Percentiles rank a stretch among this genome's conserved stretches.
phyloP scores from a whole-genome alignment of 2,329 filamentous ascomycete genomes.

The Daldinia sp. region DNA sequence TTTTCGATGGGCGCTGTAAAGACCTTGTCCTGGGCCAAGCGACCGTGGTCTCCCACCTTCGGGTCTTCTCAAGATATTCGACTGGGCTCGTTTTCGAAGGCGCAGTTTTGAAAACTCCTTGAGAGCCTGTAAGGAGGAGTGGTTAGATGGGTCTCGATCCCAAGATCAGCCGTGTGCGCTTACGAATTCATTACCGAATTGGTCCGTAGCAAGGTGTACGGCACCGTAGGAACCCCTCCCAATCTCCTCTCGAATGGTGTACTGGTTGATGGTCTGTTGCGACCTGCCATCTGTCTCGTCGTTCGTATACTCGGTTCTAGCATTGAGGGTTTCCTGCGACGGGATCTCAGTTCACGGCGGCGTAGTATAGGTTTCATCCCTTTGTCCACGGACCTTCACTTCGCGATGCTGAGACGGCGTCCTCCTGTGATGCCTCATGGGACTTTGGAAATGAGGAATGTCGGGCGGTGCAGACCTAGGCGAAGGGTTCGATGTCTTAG shows the following conservation, averaged over 20 bases:
- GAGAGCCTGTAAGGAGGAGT: conserved; percentile 74
- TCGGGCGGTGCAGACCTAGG: conserved; percentile 59
- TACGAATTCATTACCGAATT: conserved; percentile 94
- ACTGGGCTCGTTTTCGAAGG: conserved; percentile 89
- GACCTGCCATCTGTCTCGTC: conserved; percentile 83
- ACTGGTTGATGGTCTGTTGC: conserved; percentile 93
- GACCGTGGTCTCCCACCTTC: conserved; percentile 58
- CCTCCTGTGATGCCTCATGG: conserved; percentile 68
- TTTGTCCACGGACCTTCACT: conserved; percentile 62
- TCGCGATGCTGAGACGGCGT: conserved; percentile 69
- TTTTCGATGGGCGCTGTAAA: conserved; percentile 47
- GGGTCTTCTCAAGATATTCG: conserved; percentile 77
- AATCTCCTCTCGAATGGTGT: conserved; percentile 93
- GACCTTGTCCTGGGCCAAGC: conserved; percentile 48
- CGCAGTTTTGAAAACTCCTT: conserved; percentile 98
- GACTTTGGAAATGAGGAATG: conserved; percentile 61
- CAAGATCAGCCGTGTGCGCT: conserved; percentile 52
- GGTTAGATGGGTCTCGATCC: conserved; percentile 32
- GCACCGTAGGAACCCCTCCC: conserved; percentile 96
- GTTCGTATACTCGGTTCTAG: conserved; percentile 85
- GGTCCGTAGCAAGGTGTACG: conserved; percentile 89
- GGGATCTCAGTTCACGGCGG: conserved; percentile 24
- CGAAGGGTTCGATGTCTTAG: conserved; percentile 35
- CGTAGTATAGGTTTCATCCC: conserved; percentile 5
- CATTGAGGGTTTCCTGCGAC: conserved; percentile 87